Conservation (phyloP, 768 basidiomycete species). For the Hemileccinum rubropunctum region DNA sequence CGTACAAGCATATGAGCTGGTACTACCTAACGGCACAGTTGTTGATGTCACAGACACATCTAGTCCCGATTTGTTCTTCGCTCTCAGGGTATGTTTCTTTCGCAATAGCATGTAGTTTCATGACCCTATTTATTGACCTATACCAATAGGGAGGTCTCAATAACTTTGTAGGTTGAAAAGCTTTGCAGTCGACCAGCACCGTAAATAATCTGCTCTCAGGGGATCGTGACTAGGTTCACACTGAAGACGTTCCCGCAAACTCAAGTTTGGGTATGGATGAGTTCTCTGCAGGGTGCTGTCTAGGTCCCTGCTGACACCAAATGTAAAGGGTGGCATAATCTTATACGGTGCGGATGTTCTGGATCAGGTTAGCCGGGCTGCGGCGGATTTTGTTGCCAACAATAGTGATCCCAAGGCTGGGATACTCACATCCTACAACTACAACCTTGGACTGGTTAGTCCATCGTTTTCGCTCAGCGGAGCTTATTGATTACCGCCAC, state of each 20-base stretch:
- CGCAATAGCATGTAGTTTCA: neutral
- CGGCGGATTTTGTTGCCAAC: constrained; percentile 18
- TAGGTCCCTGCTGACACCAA: neutral
- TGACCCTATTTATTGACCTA: neutral
- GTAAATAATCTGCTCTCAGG: constrained; percentile 29
- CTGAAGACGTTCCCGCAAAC: constrained; percentile 52
- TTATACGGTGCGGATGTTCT: constrained; percentile 14
- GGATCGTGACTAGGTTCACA: constrained; percentile 59
- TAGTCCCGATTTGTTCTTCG: constrained; percentile 41
- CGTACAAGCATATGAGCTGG: constrained; percentile 53
- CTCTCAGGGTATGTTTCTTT: constrained; percentile 35
- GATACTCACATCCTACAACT: constrained; percentile 46
- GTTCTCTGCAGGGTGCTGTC: too few species aligned
- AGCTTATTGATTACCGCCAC: neutral
- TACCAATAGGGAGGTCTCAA: constrained; percentile 65
- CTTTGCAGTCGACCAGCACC: too few species aligned
- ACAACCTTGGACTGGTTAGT: neutral
- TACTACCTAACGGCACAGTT: constrained; percentile 43
- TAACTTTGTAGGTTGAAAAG: constrained; percentile 43
- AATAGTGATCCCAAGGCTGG: constrained; percentile 22
- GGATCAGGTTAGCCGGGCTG: constrained; percentile 15
- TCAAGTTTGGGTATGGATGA: constrained; percentile 54
- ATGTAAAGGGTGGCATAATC: constrained; percentile 49
- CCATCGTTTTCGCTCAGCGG: too few species aligned
- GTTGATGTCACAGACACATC: constrained; percentile 30